These are phyloP conservation scores for Zostera marina DNA, from an alignment of 116 monocot genomes.

Conservation along the genomic window DNA sequence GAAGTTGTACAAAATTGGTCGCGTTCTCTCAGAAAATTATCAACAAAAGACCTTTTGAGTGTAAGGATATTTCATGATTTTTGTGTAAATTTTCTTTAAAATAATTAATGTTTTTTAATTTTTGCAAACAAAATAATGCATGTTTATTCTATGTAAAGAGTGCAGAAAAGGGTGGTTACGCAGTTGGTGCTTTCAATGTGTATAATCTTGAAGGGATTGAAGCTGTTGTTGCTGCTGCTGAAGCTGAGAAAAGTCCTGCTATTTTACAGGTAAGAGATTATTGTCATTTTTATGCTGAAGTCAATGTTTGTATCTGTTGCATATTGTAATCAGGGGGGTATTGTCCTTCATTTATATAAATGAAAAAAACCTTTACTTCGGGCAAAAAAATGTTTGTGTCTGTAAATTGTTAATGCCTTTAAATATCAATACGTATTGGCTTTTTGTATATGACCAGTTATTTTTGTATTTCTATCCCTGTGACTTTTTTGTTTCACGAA, in stretches of 20 bases:
- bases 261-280: constrained; percentile 60
- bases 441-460: too few relatives aligned
- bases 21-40: constrained; percentile 18
- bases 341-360: too few relatives aligned
- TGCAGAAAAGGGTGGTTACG: constrained; percentile 86
- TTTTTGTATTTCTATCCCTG: too few relatives aligned
- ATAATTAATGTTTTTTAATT: too few relatives aligned
- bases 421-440: too few relatives aligned
- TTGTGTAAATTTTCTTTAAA: not conserved
- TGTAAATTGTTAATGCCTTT: not conserved
- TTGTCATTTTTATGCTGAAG: not conserved
- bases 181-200: constrained; percentile 92
- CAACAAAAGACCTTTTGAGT: constrained; percentile 62
- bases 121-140: not conserved
- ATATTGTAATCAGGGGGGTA: not conserved
- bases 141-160: constrained; percentile 22
- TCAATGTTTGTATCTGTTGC: not conserved
- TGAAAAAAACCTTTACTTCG: too few relatives aligned
- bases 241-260: constrained; percentile 77
- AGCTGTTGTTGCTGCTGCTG: constrained; percentile 86
- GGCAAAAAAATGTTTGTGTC: not conserved
- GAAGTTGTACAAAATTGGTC: constrained; percentile 72
- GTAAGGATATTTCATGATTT: constrained; percentile 28
- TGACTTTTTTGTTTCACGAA: too few relatives aligned
- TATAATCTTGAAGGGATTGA: constrained; percentile 94